phyloP scores from a whole-genome alignment of 139 green algal genomes.

The Eudorina sp. region DNA sequence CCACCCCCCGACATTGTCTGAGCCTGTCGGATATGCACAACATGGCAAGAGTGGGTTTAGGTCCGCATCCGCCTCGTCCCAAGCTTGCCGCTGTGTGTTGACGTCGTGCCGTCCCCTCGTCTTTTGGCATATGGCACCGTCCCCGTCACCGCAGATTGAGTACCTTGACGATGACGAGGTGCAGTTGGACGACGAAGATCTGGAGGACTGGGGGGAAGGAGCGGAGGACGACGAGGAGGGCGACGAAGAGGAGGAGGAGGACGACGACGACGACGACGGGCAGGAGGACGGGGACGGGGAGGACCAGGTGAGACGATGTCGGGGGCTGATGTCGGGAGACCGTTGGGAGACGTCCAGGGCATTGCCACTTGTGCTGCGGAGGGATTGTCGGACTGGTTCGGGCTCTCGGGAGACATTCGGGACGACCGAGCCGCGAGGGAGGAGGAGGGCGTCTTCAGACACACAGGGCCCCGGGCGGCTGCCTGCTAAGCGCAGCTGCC shows the following conservation, averaged over 20 bases:
- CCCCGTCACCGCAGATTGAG: constrained; percentile 21
- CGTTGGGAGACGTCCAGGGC: no score
- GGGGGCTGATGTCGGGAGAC: no score
- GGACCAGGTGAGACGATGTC: no score
- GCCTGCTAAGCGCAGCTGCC: no score
- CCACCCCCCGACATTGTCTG: background rate
- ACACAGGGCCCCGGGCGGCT: no score
- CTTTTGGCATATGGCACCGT: background rate
- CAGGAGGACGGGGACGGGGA: constrained; percentile 45
- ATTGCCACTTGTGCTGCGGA: no score
- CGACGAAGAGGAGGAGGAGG: constrained; percentile 54
- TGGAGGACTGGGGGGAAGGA: constrained; percentile 72
- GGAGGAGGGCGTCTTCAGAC: background rate
- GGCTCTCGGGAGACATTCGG: no score
- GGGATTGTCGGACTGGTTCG: no score
- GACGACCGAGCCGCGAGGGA: no score
- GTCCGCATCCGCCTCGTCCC: background rate
- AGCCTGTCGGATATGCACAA: background rate
- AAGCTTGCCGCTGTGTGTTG: background rate
- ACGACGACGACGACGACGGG: constrained; percentile 58
- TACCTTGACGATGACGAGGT: constrained; percentile 80
- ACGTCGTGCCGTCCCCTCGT: background rate
- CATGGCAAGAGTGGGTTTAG: background rate
- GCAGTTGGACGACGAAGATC: constrained; percentile 79
- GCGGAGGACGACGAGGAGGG: constrained; percentile 42